These are phyloP conservation scores for Alternaria brassicicola DNA, from an alignment of 2,329 filamentous ascomycete genomes.

Conservation along the genomic window DNA sequence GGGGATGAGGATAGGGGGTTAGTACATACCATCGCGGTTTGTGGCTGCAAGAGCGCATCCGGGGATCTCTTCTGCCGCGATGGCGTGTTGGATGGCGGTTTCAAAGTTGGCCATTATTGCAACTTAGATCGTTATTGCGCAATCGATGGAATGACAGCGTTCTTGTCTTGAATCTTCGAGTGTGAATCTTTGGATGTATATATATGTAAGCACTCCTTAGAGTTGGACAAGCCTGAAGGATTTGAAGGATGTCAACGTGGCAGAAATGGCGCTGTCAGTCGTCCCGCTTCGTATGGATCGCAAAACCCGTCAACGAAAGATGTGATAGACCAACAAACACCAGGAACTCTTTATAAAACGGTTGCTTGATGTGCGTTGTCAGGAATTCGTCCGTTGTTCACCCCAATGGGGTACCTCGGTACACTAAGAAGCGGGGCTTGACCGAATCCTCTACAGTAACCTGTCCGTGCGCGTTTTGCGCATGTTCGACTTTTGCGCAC, in stretches of 20 bases:
- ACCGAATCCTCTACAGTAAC: no score
- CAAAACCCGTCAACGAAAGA: neutral
- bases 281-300: neutral
- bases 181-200: neutral
- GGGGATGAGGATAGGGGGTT: no score
- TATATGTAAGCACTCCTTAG: neutral
- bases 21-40: constrained; percentile 33
- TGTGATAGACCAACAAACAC: neutral
- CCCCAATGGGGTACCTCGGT: neutral
- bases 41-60: constrained; percentile 32
- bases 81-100: constrained; percentile 27
- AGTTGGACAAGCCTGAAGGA: neutral
- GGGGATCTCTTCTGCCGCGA: constrained; percentile 30
- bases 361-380: neutral
- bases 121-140: neutral
- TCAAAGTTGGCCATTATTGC: constrained; percentile 33
- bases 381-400: neutral
- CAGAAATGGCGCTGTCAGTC: neutral
- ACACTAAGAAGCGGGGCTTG: neutral
- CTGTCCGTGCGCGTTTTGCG: no score
- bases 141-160: no score
- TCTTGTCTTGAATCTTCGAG: fast-evolving
- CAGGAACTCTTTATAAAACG: neutral
- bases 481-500: no score
- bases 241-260: neutral